phyloP scores from a whole-genome alignment of 495 filamentous ascomycete species.

The Friedmanniomyces simplex region DNA sequence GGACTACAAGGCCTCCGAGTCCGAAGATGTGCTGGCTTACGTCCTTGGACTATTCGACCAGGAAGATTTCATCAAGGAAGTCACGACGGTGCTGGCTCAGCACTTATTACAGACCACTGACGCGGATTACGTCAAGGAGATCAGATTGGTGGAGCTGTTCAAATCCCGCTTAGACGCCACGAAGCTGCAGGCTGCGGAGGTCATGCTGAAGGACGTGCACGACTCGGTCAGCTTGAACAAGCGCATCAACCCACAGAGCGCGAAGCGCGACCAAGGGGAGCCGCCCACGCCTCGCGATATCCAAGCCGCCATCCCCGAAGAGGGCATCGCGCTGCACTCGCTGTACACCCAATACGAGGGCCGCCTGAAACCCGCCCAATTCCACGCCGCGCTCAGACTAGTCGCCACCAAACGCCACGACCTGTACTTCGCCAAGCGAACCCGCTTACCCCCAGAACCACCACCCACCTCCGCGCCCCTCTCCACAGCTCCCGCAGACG shows the following conservation, averaged over 20 bases:
- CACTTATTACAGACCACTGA: constrained; percentile 61
- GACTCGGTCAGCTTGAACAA: constrained; percentile 48
- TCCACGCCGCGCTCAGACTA: constrained; percentile 11
- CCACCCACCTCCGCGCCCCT: not conserved
- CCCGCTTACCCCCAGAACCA: constrained; percentile 3
- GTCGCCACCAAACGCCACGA: constrained; percentile 14
- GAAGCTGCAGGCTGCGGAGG: constrained; percentile 79
- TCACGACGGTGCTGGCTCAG: constrained; percentile 74
- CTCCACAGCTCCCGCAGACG: not conserved
- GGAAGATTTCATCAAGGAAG: constrained; percentile 87
- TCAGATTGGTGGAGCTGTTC: constrained; percentile 71
- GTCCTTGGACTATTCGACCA: constrained; percentile 79
- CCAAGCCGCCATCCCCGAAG: constrained; percentile 28
- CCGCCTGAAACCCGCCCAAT: constrained; percentile 9
- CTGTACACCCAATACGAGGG: constrained; percentile 5
- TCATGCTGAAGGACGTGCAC: constrained; percentile 92
- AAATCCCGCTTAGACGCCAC: constrained; percentile 82
- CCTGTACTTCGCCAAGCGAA: constrained; percentile 14
- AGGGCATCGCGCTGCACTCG: constrained; percentile 17
- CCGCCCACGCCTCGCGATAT: constrained; percentile 20
- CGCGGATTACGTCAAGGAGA: constrained; percentile 62
- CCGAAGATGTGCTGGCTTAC: constrained; percentile 82
- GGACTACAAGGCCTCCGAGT: constrained; percentile 81
- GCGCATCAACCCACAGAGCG: constrained; percentile 41
- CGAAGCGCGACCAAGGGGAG: constrained; percentile 39